Percentiles rank a stretch among this genome's conserved stretches.
These are phyloP conservation scores for Lachnellula cervina DNA, from an alignment of 2,329 filamentous ascomycete genomes.

Conservation along the genomic window DNA sequence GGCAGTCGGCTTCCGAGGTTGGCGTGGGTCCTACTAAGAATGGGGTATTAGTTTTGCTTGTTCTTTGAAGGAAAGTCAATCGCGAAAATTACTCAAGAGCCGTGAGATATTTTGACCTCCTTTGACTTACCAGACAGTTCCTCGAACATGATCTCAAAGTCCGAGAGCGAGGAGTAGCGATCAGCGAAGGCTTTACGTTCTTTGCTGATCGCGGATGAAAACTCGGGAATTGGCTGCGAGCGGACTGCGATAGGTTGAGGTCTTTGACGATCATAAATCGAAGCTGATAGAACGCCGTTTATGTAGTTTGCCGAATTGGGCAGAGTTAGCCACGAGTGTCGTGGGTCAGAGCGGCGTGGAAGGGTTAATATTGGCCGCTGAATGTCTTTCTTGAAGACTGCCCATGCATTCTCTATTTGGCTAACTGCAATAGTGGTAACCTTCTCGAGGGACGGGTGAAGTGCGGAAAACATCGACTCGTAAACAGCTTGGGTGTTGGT, in stretches of 20 bases:
- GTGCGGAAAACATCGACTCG: conserved; percentile 25
- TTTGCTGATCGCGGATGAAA: conserved; percentile 1
- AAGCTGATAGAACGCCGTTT: too few relatives aligned
- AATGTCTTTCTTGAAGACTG: conserved; percentile 34
- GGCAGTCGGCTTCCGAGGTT: not conserved
- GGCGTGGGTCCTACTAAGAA: not conserved
- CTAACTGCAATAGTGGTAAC: conserved; percentile 28
- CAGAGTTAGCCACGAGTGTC: conserved; percentile 35
- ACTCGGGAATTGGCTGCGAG: not conserved
- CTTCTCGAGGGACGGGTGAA: conserved; percentile 27
- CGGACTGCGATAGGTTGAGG: not conserved
- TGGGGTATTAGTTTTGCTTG: not conserved
- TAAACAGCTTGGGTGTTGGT: conserved; percentile 17
- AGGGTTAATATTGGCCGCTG: conserved; percentile 39
- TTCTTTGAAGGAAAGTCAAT: too few relatives aligned
- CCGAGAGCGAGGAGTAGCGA: conserved; percentile 22
- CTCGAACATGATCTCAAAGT: conserved; percentile 18
- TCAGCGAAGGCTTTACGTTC: conserved; percentile 15
- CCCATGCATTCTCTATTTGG: conserved; percentile 35
- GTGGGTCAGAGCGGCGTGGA: conserved; percentile 32
- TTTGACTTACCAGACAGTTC: not conserved
- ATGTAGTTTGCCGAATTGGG: conserved; percentile 26
- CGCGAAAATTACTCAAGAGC: not conserved
- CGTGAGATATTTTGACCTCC: not conserved
- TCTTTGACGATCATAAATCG: not conserved